phyloP scores from a whole-genome alignment of 768 basidiomycete species.

The Lepiota venenata region DNA sequence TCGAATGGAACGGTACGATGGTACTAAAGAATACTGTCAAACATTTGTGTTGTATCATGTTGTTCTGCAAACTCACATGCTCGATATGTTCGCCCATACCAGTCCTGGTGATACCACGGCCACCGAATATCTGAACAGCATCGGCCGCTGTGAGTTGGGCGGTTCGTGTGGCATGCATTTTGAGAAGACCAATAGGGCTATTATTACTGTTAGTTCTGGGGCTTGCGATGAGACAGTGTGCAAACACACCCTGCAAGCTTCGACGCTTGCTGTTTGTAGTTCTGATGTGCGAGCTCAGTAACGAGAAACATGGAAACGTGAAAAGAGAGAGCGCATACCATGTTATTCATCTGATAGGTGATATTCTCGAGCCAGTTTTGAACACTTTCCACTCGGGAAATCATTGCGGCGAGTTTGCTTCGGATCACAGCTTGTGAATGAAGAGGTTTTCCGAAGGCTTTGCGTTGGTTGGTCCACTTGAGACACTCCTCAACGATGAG shows the following conservation, averaged over 20 bases:
- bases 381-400: constrained; percentile 54
- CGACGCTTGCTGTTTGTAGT: constrained; percentile 71
- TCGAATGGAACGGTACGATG: constrained; percentile 68
- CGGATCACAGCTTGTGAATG: constrained; percentile 86
- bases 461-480: constrained; percentile 78
- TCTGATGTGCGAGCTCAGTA: constrained; percentile 24
- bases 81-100: constrained; percentile 74
- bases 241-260: constrained; percentile 65
- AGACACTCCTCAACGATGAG: constrained; percentile 13
- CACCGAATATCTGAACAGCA: constrained; percentile 86
- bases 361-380: constrained; percentile 84
- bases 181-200: constrained; percentile 68
- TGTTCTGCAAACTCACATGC: constrained; percentile 36
- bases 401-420: constrained; percentile 84
- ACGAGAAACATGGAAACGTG: not conserved
- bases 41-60: constrained; percentile 11
- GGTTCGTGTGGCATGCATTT: constrained; percentile 61
- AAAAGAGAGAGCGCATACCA: constrained; percentile 36
- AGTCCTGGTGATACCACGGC: constrained; percentile 81
- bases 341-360: constrained; percentile 84
- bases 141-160: constrained; percentile 64
- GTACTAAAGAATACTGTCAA: constrained; percentile 37
- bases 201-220: not conserved
- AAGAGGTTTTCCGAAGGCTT: constrained; percentile 87
- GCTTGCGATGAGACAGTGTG: not conserved